Conservation (phyloP, 2,329 filamentous ascomycete genomes). For the Diaporthe batatas region DNA sequence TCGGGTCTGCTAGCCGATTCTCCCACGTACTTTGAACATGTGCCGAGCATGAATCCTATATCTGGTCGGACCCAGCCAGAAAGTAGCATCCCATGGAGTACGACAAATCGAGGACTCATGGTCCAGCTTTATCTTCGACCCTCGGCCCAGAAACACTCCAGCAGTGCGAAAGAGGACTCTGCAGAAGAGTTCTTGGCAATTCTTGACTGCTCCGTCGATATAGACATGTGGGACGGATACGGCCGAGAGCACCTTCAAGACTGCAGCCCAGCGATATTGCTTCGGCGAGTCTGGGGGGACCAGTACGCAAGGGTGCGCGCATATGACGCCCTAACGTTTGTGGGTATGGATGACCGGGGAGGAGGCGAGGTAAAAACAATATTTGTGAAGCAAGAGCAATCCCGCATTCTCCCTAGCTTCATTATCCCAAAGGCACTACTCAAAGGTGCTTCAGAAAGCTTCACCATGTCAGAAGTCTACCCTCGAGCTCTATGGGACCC, state of each 20-base stretch:
- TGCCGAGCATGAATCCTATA: neutral
- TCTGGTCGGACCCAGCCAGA: neutral
- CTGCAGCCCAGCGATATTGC: neutral
- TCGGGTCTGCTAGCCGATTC: neutral
- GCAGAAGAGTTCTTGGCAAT: neutral
- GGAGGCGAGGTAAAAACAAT: neutral
- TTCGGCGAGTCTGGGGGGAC: neutral
- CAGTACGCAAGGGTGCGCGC: neutral
- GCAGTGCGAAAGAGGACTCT: neutral
- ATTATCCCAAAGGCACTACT: neutral
- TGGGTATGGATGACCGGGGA: neutral
- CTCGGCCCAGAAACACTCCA: neutral
- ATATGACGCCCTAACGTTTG: no score
- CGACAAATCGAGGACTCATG: conserved; percentile 7
- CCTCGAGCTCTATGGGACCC: neutral
- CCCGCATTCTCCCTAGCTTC: neutral
- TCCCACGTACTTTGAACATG: neutral
- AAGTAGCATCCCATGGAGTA: conserved; percentile 1
- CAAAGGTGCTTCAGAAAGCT: neutral
- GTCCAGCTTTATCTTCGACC: neutral
- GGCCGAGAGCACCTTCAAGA: neutral
- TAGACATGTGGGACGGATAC: neutral
- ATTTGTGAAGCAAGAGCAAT: conserved; percentile 16
- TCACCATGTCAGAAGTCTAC: neutral
- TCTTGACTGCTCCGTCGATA: neutral